Conservation (phyloP, 805 yeast genomes). For the Zygosaccharomyces kombuchaensis region DNA sequence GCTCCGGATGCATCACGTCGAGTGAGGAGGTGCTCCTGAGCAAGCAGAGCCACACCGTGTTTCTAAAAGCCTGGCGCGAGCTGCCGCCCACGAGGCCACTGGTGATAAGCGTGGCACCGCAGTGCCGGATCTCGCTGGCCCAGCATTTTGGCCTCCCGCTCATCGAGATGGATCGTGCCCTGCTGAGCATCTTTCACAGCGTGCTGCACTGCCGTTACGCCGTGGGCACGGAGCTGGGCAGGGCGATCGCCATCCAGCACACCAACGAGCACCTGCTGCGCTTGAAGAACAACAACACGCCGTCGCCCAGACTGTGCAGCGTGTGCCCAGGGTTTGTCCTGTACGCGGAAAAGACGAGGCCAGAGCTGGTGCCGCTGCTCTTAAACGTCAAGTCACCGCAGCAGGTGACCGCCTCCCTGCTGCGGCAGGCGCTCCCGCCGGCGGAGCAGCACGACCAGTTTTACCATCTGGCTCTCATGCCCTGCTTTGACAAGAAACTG, state of each 20-base stretch:
- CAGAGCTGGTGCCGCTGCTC: constrained; percentile 66
- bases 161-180: constrained; percentile 54
- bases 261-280: constrained; percentile 40
- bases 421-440: constrained; percentile 53
- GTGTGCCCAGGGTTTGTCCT: constrained; percentile 96
- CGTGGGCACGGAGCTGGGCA: constrained; percentile 81
- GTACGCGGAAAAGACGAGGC: constrained; percentile 94
- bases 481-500: constrained; percentile 93
- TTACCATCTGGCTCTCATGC: constrained; percentile 88
- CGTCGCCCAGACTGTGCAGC: constrained; percentile 56
- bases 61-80: constrained; percentile 53
- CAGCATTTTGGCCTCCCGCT: constrained; percentile 53
- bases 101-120: constrained; percentile 81
- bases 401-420: constrained; percentile 79
- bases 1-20: constrained; percentile 94
- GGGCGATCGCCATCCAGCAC: constrained; percentile 58
- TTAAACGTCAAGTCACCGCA: constrained; percentile 85
- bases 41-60: constrained; percentile 80
- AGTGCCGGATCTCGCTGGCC: constrained; percentile 77
- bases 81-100: constrained; percentile 31
- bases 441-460: no score
- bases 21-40: constrained; percentile 94
- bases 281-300: constrained; percentile 11
- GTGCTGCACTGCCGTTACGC: constrained; percentile 63
- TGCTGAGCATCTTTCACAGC: constrained; percentile 52